Evolutionary conservation across 352 stramenopile genomes (phyloP), one percentile per base, ranked within the genome.

Genomic region (Albugo candida): DNA sequence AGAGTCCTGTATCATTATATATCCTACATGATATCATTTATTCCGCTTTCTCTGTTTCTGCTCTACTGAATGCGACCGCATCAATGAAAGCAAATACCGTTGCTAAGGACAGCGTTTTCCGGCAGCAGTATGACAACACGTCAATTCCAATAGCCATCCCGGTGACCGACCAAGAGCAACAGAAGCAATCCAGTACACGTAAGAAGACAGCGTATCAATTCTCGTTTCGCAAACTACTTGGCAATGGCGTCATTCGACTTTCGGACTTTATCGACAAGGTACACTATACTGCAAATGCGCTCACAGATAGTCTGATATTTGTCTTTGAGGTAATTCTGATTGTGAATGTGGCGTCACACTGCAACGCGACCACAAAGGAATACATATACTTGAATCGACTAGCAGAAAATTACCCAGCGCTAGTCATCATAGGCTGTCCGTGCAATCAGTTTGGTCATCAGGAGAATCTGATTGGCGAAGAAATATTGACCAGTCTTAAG

Each of bases 391-490:
- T 86, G 12, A 86, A 82, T 45, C 70, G 83, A 13, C 55, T 86
- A 41, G 63, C 64, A 19, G 52, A 58, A 48, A 59, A 58, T 49
- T 83, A 76, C 51, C 73, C 73, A 0, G 63, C 81, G 13, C 60
- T 86, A 13, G 67, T 80, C 41, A 65, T 86, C 49, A 63, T 86
- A 39, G 73, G 70, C 21, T 86, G 68, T 34, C 73, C 73, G 35
- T 86, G 73, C 54, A 86, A 86, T 54, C 73, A 83, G 58, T 86
- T 86, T 45, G 70, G 73, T 11, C 73, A 86, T 53, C 73, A 86
- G 56, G 73, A 86, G 58, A 86, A 86, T 47, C 61, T 86, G 41
- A 75, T 81, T 48, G 64, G 70, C 36, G 70, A 83, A 10, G 73
- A 86, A 52, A 86, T 86, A 52, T 71, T 79, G 51, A 56, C 76